Conservation (phyloP, 1,139 yeast genomes). For the Nadsonia starkeyi-henricii region DNA sequence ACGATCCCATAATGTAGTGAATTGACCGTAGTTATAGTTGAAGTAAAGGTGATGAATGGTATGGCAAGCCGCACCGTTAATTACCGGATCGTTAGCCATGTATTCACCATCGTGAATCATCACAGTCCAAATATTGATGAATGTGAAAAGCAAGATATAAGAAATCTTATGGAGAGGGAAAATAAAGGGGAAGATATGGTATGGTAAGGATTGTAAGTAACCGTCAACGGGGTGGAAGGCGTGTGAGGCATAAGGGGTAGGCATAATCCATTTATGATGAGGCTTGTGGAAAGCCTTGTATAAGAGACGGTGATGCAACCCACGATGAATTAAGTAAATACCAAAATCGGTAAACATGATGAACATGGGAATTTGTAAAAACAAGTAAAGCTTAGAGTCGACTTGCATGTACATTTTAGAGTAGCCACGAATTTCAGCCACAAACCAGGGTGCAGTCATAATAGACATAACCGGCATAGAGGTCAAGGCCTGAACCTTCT, state of each 20-base stretch:
- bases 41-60: conserved; percentile 92
- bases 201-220: conserved; percentile 80
- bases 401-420: conserved; percentile 61
- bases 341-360: conserved; percentile 88
- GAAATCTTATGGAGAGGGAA: conserved; percentile 87
- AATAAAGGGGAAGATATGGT: conserved; percentile 77
- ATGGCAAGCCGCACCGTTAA: conserved; percentile 97
- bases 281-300: conserved; percentile 87
- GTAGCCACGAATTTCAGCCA: conserved; percentile 69
- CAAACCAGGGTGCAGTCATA: conserved; percentile 80
- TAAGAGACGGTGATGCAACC: conserved; percentile 81
- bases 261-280: conserved; percentile 98
- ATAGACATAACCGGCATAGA: conserved; percentile 85
- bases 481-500: conserved; percentile 59
- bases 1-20: conserved; percentile 96
- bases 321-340: conserved; percentile 80
- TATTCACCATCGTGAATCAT: conserved; percentile 98
- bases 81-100: conserved; percentile 80
- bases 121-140: conserved; percentile 95
- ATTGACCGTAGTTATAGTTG: conserved; percentile 96
- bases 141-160: conserved; percentile 66
- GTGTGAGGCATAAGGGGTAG: conserved; percentile 96
- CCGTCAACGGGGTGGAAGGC: conserved; percentile 99
- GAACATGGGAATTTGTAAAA: conserved; percentile 59
- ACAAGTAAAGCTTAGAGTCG: conserved; percentile 42